A percentile compares a stretch with the other conserved stretches of the same genome.
These are phyloP conservation scores for Candida orba DNA, from an alignment of 805 yeast species.

Conservation along the genomic window DNA sequence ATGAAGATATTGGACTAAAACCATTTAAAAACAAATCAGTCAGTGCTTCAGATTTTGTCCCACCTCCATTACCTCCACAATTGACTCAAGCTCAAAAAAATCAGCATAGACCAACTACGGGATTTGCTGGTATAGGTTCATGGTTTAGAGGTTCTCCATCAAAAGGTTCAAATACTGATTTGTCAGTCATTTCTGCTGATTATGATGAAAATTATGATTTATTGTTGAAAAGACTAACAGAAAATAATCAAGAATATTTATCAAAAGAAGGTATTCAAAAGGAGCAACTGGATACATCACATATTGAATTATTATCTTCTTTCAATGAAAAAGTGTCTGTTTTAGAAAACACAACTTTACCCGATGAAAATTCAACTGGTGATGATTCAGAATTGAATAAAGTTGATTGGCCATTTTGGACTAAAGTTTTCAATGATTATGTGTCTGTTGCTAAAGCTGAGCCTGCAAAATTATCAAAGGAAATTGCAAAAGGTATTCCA, in stretches of 20 bases:
- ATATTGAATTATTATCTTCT: conserved; percentile 32
- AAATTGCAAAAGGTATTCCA: conserved; percentile 77
- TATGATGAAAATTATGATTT: conserved; percentile 46
- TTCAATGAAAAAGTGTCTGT: conserved; percentile 18
- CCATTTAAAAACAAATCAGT: conserved; percentile 5
- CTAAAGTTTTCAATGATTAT: conserved; percentile 71
- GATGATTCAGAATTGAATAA: conserved; percentile 27
- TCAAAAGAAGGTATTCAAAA: conserved; percentile 44
- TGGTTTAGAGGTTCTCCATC: conserved; percentile 18
- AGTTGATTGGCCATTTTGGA: conserved; percentile 86
- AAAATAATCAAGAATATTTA: conserved; percentile 44
- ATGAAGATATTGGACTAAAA: not conserved
- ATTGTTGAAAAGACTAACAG: conserved; percentile 51
- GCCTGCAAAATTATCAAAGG: conserved; percentile 50
- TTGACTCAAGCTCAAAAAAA: conserved; percentile 18
- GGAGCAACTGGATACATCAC: conserved; percentile 43
- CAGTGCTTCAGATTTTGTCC: conserved; percentile 25
- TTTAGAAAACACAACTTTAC: conserved; percentile 3
- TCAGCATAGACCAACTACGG: conserved; percentile 15
- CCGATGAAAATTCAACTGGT: conserved; percentile 14
- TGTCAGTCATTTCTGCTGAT: conserved; percentile 16
- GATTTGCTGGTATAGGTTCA: conserved; percentile 15
- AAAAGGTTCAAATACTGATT: conserved; percentile 8
- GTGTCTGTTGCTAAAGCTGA: conserved; percentile 54
- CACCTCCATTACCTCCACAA: conserved; percentile 24